Evolutionary conservation across 768 basidiomycete genomes (phyloP).

Genomic region (Pulveroboletus frians): DNA sequence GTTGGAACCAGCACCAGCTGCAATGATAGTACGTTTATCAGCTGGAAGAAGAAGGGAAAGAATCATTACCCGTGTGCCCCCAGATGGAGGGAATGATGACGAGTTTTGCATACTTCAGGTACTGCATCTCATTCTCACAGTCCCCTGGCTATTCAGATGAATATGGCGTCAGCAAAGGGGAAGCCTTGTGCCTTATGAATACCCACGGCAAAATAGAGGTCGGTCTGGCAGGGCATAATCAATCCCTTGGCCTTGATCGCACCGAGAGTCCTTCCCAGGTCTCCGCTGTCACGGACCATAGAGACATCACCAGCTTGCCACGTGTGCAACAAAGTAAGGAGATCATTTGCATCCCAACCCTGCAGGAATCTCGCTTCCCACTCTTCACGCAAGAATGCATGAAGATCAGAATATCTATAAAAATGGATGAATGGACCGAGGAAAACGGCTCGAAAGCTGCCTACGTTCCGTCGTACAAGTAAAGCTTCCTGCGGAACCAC

Average conservation of each 20-base stretch:
- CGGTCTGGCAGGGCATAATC: constrained; percentile 56
- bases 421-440: not conserved
- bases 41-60: not conserved
- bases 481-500: constrained; percentile 51
- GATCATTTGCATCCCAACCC: constrained; percentile 52
- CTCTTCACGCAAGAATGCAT: constrained; percentile 45
- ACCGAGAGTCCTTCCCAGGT: constrained; percentile 36
- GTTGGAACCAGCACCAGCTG: constrained; percentile 44
- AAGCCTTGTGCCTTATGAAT: not conserved
- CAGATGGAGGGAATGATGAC: constrained; percentile 50
- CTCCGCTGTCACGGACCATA: constrained; percentile 37
- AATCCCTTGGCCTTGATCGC: constrained; percentile 48
- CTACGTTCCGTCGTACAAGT: constrained; percentile 40
- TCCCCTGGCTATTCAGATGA: constrained; percentile 44
- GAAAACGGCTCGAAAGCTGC: constrained; percentile 6
- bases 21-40: constrained; percentile 1
- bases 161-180: not conserved
- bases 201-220: constrained; percentile 51
- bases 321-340: constrained; percentile 44
- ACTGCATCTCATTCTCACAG: constrained; percentile 41
- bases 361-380: constrained; percentile 46
- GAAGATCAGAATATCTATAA: constrained; percentile 41
- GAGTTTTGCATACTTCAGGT: constrained; percentile 39
- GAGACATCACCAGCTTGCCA: constrained; percentile 50
- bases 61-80: constrained; percentile 47